Evolutionary conservation across 2,329 filamentous ascomycete species (phyloP).

Genomic region (Trichoderma sp.): DNA sequence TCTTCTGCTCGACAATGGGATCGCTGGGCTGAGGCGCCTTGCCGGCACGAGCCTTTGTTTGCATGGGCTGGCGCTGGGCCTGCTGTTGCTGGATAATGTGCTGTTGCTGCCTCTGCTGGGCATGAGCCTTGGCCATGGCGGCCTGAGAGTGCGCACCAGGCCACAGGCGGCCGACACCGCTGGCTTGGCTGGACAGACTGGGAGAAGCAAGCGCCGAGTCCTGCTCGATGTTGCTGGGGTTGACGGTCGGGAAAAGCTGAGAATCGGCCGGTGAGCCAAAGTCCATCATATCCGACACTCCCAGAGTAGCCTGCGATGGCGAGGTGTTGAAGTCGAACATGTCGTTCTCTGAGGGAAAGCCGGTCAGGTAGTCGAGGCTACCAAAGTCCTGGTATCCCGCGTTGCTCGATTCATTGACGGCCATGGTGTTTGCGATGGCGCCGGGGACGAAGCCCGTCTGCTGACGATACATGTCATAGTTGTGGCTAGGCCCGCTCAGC

Average conservation of each 20-base stretch:
- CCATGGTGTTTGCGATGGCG: constrained; percentile 76
- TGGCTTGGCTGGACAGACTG: constrained; percentile 53
- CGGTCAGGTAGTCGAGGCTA: constrained; percentile 54
- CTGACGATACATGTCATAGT: constrained; percentile 93
- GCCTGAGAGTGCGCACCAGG: constrained; percentile 94
- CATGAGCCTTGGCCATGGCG: constrained; percentile 71
- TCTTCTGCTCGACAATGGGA: constrained; percentile 84
- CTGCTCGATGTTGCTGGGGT: constrained; percentile 74
- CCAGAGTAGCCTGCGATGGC: constrained; percentile 61
- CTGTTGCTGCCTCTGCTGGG: constrained; percentile 68
- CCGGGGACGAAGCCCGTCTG: constrained; percentile 90
- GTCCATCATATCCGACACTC: constrained; percentile 63
- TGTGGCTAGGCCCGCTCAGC: constrained; percentile 82
- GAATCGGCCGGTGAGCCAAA: constrained; percentile 51
- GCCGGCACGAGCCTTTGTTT: constrained; percentile 47
- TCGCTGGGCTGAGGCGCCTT: constrained; percentile 60
- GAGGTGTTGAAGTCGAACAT: constrained; percentile 73
- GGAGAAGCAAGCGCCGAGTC: constrained; percentile 49
- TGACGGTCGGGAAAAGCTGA: constrained; percentile 64
- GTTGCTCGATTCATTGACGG: constrained; percentile 67
- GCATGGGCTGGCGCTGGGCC: constrained; percentile 51
- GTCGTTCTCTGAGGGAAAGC: constrained; percentile 62
- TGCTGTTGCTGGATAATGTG: constrained; percentile 54
- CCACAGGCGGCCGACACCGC: constrained; percentile 73
- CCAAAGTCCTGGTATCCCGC: constrained; percentile 55